phyloP scores from a whole-genome alignment of 2,329 filamentous ascomycete genomes.

The Xylariales sp. region DNA sequence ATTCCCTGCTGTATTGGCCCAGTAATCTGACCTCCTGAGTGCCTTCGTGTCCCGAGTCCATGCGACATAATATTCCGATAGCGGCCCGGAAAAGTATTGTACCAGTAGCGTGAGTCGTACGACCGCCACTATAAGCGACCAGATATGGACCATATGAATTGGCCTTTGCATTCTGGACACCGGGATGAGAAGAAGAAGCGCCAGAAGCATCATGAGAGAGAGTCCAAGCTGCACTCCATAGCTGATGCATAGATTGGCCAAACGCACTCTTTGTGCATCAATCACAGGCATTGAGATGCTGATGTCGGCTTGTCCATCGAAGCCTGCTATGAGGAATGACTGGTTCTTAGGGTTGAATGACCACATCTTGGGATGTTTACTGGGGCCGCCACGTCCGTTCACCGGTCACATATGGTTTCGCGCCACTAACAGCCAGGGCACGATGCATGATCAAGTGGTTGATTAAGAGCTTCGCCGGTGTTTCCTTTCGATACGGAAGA shows the following conservation, averaged over 20 bases:
- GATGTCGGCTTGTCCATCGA: conserved; percentile 11
- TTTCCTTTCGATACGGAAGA: too few species aligned
- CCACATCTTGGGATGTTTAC: too few species aligned
- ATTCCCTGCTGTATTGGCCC: conserved; percentile 33
- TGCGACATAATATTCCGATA: conserved; percentile 56
- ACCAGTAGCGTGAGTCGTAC: conserved; percentile 54
- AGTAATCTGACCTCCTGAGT: conserved; percentile 36
- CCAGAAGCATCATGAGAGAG: conserved; percentile 57
- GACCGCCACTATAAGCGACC: conserved; percentile 56
- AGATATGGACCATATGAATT: conserved; percentile 62
- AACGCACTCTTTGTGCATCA: conserved; percentile 19
- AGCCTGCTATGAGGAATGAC: conserved; percentile 20
- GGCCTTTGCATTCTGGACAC: conserved; percentile 57
- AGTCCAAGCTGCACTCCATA: conserved; percentile 69
- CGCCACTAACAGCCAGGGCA: too few species aligned
- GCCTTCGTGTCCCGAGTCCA: conserved; percentile 50
- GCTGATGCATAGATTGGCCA: conserved; percentile 47
- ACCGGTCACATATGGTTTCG: too few species aligned
- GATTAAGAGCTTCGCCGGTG: too few species aligned
- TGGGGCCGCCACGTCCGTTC: too few species aligned
- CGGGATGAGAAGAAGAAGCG: conserved; percentile 64
- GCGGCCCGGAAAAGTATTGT: conserved; percentile 57
- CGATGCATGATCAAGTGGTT: too few species aligned
- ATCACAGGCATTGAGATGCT: conserved; percentile 17
- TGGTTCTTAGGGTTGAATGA: conserved; percentile 18